Base-by-base conservation (phyloP, 192 early-diverging fungal species). In the Podila horticola region DNA sequence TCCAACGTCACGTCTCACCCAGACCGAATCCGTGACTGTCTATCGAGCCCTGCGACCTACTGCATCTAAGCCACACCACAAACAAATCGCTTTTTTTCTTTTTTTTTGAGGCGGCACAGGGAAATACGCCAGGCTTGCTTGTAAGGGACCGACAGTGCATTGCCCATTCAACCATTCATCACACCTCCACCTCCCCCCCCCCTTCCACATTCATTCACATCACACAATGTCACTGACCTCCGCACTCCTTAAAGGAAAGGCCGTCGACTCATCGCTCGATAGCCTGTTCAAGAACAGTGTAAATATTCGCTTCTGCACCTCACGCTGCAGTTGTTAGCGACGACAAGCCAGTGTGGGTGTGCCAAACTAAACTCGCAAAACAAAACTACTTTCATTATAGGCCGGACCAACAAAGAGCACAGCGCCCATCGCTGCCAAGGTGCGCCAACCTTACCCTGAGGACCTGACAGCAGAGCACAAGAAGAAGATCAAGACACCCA, bases 221-320 rank as follows among this genome's bases (percentile, higher is more conserved):
- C 59, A 1, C 38, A 29, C 52, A 51, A 74, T 84, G 69, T 84
- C 83, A 15, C 57, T 74, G 61, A 71, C 83, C 24, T 50, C 76
- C 22, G 24, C 76, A n/a, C 36, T 77, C 26, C 69, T 74, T 36
- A 74, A 83, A 33, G 68, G 69, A 5, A 82, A 81, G 55, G 36
- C 74, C 19, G 74, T 91, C 62, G 81, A 89, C 73, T 85, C 70
- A 62, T 74, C 82, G 11, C 64, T 92, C 5, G 91, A 92, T 63
- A 82, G 86, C 36, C 83, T 92, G 62, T 92, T 93, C 74, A 90
- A 91, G 62, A 89, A 88, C 64, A 86, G 84, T 55, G 87, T 88
- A 84, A 55, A 74, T 74, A 5, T 17, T 20, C 50, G 34, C 7
- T 17, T 55, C 34, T 48, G 34, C 38, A 41, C 55, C 33, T 57